Evolutionary conservation across 805 yeast genomes (phyloP), one percentile per base, ranked within the genome.

Genomic region (Lipomyces spencermartinsiae): DNA sequence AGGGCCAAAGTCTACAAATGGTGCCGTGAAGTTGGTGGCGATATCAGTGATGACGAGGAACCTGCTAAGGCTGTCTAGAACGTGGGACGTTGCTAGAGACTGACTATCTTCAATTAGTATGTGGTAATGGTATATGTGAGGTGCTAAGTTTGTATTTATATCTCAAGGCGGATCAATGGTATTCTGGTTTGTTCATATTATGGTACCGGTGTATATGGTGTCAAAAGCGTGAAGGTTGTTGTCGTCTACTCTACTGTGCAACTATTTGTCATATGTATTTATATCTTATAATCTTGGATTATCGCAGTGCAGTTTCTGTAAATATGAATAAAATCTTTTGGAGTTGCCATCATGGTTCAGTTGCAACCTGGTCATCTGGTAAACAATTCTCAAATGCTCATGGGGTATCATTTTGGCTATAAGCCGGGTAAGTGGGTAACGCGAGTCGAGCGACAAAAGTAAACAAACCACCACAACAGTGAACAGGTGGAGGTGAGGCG

Each of bases 1-100:
- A 88, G 91, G 73, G 85, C 85, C 58, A 86, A 87, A 71, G 84
- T 95, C 58, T 84, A 83, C 70, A 85, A 86, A 72, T 94, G 98
- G 98, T 69, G 72, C 51, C 65, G 72, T 34, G 72, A 69, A 49
- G 64, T 69, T 9, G 72, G 72, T 8, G 72, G 72, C 2, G 72
- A 69, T 22, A 37, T 69, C 31, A 69, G 72, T 55, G 72, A 69
- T 37, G 71, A 66, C 14, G 71, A 68, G 37, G 68, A 63, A 1
- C 25, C 51, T 8, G 33, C 62, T 5, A 62, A 59, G 35, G 22
- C 58, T 5, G 16, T 19, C 12, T 61, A 54, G 35, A 10, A 31
- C n/a, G 6, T 25, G 56, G 8, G 22, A 16, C 8, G 8, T 43
- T 6, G 49, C 8, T n/a, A 43, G n/a, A 43, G 16, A 9, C 22